Evolutionary conservation across 164 flowering plant genomes (phyloP).

Genomic region (Berberis thunbergii): DNA sequence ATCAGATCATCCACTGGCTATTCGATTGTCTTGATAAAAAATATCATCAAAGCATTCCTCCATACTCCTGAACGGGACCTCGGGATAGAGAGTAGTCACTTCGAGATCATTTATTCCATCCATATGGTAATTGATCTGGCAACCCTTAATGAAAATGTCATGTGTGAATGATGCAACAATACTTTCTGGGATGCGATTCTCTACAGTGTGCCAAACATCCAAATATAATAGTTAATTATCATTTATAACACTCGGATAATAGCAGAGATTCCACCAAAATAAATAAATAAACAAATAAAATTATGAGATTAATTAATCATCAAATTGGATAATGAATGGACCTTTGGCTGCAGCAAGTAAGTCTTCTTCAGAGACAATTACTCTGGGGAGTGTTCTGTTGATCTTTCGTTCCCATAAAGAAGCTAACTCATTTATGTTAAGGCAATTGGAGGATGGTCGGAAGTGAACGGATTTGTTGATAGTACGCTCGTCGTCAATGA

Average conservation of each 20-base stretch:
- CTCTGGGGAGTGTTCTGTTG: conserved; percentile 38
- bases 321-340: background rate
- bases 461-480: conserved; percentile 53
- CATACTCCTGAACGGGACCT: conserved; percentile 20
- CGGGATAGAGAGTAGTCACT: conserved; percentile 31
- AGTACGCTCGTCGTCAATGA: conserved; percentile 33
- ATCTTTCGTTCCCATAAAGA: conserved; percentile 56
- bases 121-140: conserved; percentile 32
- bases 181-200: conserved; percentile 48
- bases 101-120: conserved; percentile 27
- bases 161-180: conserved; percentile 52
- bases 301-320: too few species aligned
- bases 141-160: conserved; percentile 52
- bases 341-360: conserved; percentile 43
- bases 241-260: background rate
- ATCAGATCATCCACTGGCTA: background rate
- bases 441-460: conserved; percentile 36
- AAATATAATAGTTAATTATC: background rate
- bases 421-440: conserved; percentile 52
- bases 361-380: conserved; percentile 36
- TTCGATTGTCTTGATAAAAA: conserved; percentile 4
- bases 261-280: background rate
- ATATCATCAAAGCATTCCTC: conserved; percentile 37
- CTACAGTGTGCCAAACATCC: conserved; percentile 19
- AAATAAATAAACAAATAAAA: too few species aligned